Evolutionary conservation across 768 basidiomycete genomes (phyloP).

Genomic region (Inosperma sp.): DNA sequence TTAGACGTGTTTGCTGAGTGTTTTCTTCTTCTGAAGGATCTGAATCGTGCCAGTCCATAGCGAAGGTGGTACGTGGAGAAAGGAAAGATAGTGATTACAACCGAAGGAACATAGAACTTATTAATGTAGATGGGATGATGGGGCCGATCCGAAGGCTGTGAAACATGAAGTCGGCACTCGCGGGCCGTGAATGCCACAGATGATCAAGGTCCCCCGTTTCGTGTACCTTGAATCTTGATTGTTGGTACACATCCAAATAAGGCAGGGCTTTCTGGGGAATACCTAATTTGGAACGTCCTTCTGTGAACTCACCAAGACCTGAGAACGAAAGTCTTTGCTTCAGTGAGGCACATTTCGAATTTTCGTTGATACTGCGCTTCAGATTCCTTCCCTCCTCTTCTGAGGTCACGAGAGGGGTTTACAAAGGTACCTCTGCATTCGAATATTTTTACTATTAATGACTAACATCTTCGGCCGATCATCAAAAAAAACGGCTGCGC

Average conservation of each 20-base stretch:
- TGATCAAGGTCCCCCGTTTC: too few species aligned
- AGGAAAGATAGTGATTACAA: constrained; percentile 19
- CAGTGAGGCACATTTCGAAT: neutral
- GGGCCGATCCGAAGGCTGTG: constrained; percentile 8
- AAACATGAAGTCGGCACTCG: neutral
- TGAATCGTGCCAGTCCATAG: constrained; percentile 57
- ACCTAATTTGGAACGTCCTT: constrained; percentile 4
- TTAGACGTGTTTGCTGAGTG: constrained; percentile 18
- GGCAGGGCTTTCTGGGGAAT: neutral
- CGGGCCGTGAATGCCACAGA: neutral
- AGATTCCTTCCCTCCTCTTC: neutral
- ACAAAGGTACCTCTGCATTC: too few species aligned
- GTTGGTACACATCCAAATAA: neutral
- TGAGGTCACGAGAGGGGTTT: neutral
- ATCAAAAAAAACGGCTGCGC: constrained; percentile 4
- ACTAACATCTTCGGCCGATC: constrained; percentile 3
- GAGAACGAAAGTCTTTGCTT: neutral
- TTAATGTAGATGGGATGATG: neutral
- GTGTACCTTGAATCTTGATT: neutral
- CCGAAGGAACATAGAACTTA: constrained; percentile 8
- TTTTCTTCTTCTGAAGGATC: constrained; percentile 58
- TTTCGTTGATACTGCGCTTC: constrained; percentile 9
- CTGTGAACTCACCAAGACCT: constrained; percentile 12
- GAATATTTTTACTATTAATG: too few species aligned
- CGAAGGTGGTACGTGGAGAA: constrained; percentile 19